Evolutionary conservation across 805 yeast genomes (phyloP), one percentile per base, ranked within the genome.

Genomic region (Saccharomycopsis sp.): DNA sequence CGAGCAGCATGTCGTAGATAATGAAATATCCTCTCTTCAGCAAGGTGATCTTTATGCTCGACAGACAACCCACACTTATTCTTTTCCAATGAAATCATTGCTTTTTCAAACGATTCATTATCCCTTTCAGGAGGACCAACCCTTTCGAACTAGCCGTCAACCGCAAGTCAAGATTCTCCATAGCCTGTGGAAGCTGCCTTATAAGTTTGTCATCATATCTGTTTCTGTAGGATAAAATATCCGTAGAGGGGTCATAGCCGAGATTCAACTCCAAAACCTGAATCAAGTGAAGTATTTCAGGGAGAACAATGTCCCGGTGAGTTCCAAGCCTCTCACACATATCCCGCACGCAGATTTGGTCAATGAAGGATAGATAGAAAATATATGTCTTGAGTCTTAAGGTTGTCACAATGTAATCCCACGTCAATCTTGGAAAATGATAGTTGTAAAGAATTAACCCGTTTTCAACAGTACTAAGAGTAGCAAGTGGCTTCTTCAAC

Each of bases 291-390:
- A 62, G 47, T 4, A 71, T 40, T 23, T 66, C 67, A 8, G 53
- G 44, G 5, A 61, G 51, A 7, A 70, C 2, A 37, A 40, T 1
- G 55, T 51, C 12, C 57, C 58, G 3, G 57, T 56, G 15, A 64
- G n/a, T 51, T 2, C 66, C 66, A 52, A 71, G 64, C 24, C 60
- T 61, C 4, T 5, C 7, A 15, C 64, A 57, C 58, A 71, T 56
- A 41, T 66, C 68, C 1, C 46, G 51, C 3, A 68, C 40, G 1
- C 63, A 40, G 14, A 66, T 68, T 40, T 56, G 56, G 12, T 66
- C 64, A 34, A 69, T 59, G 15, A 72, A 54, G 0, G 75, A 70
- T 1, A 76, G 61, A 53, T 73, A 76, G 2, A 68, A 62, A 2
- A 66, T 51, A 54, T 69, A 69, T 1, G 67, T 64, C 58, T 69